Evolutionary conservation across 2,329 filamentous ascomycete species (phyloP), one percentile per base, ranked within the genome.

Genomic region (Chrysoporthe puriensis): DNA sequence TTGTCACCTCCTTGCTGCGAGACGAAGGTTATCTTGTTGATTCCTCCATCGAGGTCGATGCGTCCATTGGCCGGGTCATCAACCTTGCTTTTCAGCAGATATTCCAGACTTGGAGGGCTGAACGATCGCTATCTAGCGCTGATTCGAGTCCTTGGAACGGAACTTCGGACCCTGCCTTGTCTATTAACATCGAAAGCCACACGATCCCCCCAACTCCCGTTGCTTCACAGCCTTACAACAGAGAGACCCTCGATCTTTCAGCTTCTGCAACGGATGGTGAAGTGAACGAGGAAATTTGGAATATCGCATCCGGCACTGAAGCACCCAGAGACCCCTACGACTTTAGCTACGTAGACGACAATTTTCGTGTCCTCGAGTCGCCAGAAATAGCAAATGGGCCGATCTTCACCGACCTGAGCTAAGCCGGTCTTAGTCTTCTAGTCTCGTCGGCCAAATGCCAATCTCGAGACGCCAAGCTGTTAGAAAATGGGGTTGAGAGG

Each of bases 391-490:
- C 6, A 50, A n/a, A 11, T 7, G 46, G 7, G 11, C 18, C 9
- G 18, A 4, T 26, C 46, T 21, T 2, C n/a, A 8, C n/a, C 9
- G n/a, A 48, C 5, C n/a, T 11, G 21, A 50, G 46, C 18, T 8
- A 48, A 21, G 1, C n/a, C 3, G 8, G 6, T n/a, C 18, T 6
- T n/a, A 16, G 8, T 50, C 7, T 8, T 3, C 7, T 8, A 21
- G 46, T 40, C 36, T 40, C 46, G 21, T 21, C 46, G 21, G 3
- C 6, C 46, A 11, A 48, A 9, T 8, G 7, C 18, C 7, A 18
- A 21, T n/a, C 6, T 21, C n/a, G 2, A 0, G 9, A 1, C 9
- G n/a, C 8, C 9, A 8, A 1, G 5, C 46, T 9, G 4, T 8
- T 3, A 9, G 18, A 50, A 3, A 50, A 21, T 1, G 18, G 3